Base-by-base conservation (phyloP, 768 basidiomycete genomes). In the Podaxis mareebaensis region DNA sequence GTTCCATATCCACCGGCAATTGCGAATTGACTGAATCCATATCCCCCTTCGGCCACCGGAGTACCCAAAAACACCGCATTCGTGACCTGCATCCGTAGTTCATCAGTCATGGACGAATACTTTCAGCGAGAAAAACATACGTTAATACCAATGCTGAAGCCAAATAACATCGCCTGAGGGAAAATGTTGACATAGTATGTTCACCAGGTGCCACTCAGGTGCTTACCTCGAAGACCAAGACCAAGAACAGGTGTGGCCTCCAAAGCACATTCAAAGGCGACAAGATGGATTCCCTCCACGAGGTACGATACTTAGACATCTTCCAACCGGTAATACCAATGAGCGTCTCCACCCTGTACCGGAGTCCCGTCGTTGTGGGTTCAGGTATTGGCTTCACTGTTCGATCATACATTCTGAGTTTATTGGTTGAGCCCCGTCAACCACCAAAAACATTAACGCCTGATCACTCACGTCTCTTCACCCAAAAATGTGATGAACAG, bases 381-480 rank as follows among this genome's bases (percentile, higher is more conserved):
- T 68, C 66, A 3, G 82, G 81, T 33, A 82, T 74, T 0, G 82
- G 81, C 2, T 71, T 68, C 1, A 83, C 68, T 24, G 79, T 78
- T 42, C 85, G 84, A 68, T 86, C 85, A 65, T 80, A 85, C 72
- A 84, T 73, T 12, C 83, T 83, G 60, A 64, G 81, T 51, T 75
- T 38, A 17, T 4, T 15, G 20, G n/a, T 22, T 74, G 8, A 68
- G 76, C 81, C 24, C 76, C 83, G 22, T 71, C 78, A n/a, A 72
- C 70, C 72, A 74, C 79, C 65, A 72, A 81, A 33, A 73, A 80
- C 58, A 76, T 84, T 77, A 11, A 20, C 42, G 33, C 46, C 26
- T 11, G n/a, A 11, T 40, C 20, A 70, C 82, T 60, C 69, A 87
- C 87, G 88, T 90, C 72, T 91, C 89, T 64, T 88, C 83, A 73